These are phyloP conservation scores for Cercospora canescens DNA, from an alignment of 2,329 filamentous ascomycete species.

Conservation along the genomic window DNA sequence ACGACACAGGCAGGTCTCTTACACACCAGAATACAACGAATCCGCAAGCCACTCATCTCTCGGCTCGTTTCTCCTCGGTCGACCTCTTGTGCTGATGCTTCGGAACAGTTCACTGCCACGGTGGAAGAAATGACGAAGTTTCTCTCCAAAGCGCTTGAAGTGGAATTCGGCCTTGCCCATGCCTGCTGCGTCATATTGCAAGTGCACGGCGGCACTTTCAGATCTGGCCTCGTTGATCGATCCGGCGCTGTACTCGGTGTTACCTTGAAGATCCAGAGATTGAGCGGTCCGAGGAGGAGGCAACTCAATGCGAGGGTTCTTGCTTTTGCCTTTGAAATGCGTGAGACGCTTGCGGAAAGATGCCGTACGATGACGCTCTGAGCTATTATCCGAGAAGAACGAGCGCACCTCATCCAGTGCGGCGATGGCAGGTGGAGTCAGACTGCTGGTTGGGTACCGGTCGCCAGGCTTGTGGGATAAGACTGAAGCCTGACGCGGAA, in stretches of 20 bases:
- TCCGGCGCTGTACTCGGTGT: slow-evolving; percentile 33
- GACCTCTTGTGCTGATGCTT: slow-evolving; percentile 29
- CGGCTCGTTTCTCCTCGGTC: slow-evolving; percentile 7
- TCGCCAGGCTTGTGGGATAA: slow-evolving; percentile 44
- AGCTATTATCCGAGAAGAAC: slow-evolving; percentile 46
- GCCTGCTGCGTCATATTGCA: slow-evolving; percentile 34
- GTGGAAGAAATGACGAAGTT: slow-evolving; percentile 38
- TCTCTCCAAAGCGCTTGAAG: slow-evolving; percentile 42
- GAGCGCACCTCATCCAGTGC: slow-evolving; percentile 44
- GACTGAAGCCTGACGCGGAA: slow-evolving; percentile 19
- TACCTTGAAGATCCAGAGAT: slow-evolving; percentile 26
- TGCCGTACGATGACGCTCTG: slow-evolving; percentile 32
- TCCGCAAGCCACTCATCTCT: slow-evolving; percentile 30
- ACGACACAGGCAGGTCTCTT: slow-evolving; percentile 13
- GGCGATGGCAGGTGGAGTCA: slow-evolving; percentile 44
- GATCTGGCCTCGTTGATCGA: slow-evolving; percentile 26
- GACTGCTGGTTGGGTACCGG: slow-evolving; percentile 50
- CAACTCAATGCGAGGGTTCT: slow-evolving; percentile 4
- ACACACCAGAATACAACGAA: slow-evolving; percentile 34
- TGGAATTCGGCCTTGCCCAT: slow-evolving; percentile 44
- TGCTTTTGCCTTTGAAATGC: slow-evolving; percentile 24
- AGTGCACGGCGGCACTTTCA: slow-evolving; percentile 26
- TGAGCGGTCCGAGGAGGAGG: slow-evolving; percentile 24
- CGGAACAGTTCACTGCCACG: slow-evolving; percentile 37
- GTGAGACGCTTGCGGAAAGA: slow-evolving; percentile 40